phyloP scores from a whole-genome alignment of 2,329 filamentous ascomycete species.

The Ambrosiella beaveri region DNA sequence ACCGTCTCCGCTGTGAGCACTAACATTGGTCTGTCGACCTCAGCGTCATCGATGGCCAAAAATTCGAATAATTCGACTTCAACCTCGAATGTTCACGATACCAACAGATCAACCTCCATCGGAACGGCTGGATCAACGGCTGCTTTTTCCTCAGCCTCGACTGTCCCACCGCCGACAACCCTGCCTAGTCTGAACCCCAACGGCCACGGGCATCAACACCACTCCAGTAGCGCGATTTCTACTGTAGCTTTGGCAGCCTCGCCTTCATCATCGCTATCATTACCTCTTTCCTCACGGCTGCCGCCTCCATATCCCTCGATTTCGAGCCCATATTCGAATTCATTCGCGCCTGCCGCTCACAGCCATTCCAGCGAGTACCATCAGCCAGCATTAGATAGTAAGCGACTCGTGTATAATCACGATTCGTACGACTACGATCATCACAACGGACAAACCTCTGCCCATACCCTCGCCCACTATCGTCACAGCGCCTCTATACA shows the following conservation, averaged over 20 bases:
- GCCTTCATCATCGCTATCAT: constrained; percentile 5
- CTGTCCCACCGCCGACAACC: constrained; percentile 1
- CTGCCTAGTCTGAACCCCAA: constrained; percentile 11
- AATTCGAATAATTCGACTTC: background rate
- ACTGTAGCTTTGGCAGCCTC: constrained; percentile 8
- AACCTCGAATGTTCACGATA: background rate
- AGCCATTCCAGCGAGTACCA: constrained; percentile 1
- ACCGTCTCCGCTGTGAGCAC: background rate
- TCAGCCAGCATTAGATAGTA: background rate
- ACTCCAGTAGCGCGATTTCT: constrained; percentile 10
- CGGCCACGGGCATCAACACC: constrained; percentile 5
- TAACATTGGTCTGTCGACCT: constrained; percentile 32
- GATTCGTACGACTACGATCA: constrained; percentile 12
- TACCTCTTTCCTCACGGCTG: background rate
- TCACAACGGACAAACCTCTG: background rate
- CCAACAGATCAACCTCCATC: constrained; percentile 6
- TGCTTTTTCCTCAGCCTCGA: constrained; percentile 5
- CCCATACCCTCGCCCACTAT: background rate
- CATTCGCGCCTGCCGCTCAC: constrained; percentile 1
- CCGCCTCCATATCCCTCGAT: constrained; percentile 8
- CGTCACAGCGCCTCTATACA: background rate
- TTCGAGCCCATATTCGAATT: background rate
- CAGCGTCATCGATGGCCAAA: background rate
- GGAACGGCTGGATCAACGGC: constrained; percentile 4
- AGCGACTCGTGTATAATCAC: constrained; percentile 6